Evolutionary conservation across 768 basidiomycete species (phyloP).

Genomic region (Hortiboletus campestris): DNA sequence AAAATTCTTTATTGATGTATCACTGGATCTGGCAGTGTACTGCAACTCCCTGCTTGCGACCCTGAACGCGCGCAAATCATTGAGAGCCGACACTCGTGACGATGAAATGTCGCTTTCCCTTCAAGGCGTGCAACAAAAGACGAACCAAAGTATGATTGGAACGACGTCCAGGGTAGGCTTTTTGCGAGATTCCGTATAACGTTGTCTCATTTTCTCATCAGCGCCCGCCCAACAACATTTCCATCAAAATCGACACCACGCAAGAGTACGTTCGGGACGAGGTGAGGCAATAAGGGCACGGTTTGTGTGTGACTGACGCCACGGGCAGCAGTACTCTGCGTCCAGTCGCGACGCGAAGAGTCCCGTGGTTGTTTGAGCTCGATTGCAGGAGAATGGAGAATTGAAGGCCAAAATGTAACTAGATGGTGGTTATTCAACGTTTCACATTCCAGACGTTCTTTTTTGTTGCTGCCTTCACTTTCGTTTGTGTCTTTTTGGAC

Average conservation of each 20-base stretch:
- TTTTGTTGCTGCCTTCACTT: neutral
- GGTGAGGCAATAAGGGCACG: conserved; percentile 11
- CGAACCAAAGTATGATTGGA: conserved; percentile 8
- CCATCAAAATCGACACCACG: conserved; percentile 67
- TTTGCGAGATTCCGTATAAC: too few relatives aligned
- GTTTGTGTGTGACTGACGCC: neutral
- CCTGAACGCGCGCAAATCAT: conserved; percentile 53
- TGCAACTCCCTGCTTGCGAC: conserved; percentile 62
- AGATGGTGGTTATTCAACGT: neutral
- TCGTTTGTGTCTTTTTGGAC: conserved; percentile 2
- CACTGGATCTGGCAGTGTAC: conserved; percentile 43
- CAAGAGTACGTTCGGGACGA: conserved; percentile 52
- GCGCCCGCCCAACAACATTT: conserved; percentile 47
- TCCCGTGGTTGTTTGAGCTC: conserved; percentile 19
- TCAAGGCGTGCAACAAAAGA: conserved; percentile 29
- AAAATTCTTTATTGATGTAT: neutral
- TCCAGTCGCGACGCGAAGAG: conserved; percentile 16
- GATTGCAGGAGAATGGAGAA: neutral
- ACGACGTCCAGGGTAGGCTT: conserved; percentile 12
- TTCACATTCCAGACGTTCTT: conserved; percentile 1
- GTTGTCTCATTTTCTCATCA: conserved; percentile 5
- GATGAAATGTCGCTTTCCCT: conserved; percentile 34
- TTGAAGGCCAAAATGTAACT: conserved; percentile 3
- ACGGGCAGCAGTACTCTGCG: conserved; percentile 20
- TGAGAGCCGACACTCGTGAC: conserved; percentile 32